Evolutionary conservation across 345 rosid species (phyloP).

Genomic region (Gynandropsis gynandra): DNA sequence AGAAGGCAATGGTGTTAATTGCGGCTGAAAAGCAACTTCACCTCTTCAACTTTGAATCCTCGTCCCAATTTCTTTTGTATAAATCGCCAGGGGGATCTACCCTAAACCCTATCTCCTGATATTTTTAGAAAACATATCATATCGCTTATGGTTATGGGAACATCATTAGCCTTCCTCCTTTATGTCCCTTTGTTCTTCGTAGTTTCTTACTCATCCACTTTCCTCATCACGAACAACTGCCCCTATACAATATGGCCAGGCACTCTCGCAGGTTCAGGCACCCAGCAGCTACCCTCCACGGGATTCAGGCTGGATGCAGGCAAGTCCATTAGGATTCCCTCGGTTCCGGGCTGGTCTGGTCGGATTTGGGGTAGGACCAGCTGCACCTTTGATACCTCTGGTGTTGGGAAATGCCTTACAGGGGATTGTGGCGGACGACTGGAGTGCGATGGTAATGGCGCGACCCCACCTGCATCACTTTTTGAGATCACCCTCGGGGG

Average conservation of each 20-base stretch:
- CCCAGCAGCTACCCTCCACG: slow-evolving; percentile 40
- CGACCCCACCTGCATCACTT: slow-evolving; percentile 55
- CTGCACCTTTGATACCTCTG: slow-evolving; percentile 41
- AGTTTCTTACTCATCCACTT: slow-evolving; percentile 36
- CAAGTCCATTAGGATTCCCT: slow-evolving; percentile 31
- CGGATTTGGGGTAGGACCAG: slow-evolving; percentile 66
- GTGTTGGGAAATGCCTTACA: slow-evolving; percentile 46
- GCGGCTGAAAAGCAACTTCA: slow-evolving; percentile 53
- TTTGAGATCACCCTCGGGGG: slow-evolving; percentile 58
- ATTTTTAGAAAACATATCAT: neutral
- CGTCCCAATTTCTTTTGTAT: slow-evolving; percentile 17
- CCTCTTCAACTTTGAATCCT: slow-evolving; percentile 29
- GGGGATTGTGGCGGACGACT: slow-evolving; percentile 64
- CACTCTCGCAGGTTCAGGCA: slow-evolving; percentile 51
- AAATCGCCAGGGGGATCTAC: slow-evolving; percentile 24
- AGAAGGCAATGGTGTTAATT: slow-evolving; percentile 32
- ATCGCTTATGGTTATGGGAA: slow-evolving; percentile 8
- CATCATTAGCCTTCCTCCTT: slow-evolving; percentile 26
- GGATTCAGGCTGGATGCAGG: slow-evolving; percentile 49
- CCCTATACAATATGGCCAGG: slow-evolving; percentile 61
- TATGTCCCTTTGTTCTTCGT: slow-evolving; percentile 29
- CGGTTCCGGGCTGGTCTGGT: slow-evolving; percentile 58
- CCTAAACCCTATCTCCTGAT: slow-evolving; percentile 22
- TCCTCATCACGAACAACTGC: slow-evolving; percentile 58
- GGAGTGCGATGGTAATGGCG: slow-evolving; percentile 50